phyloP scores from a whole-genome alignment of 1,139 yeast species.

The Geotrichum cucujoidarum region DNA sequence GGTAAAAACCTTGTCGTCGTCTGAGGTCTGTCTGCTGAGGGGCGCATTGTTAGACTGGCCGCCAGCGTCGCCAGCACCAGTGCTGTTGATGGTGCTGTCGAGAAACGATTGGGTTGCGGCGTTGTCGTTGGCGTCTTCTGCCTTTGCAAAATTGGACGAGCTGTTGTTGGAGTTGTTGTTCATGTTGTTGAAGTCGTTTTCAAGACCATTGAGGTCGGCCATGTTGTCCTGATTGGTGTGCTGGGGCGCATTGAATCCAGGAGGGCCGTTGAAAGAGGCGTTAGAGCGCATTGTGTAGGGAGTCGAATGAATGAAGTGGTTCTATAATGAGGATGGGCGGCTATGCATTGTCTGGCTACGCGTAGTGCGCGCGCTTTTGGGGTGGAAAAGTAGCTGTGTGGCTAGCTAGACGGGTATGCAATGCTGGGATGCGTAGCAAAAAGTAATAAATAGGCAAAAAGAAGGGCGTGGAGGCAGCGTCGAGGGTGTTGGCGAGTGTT shows the following conservation, averaged over 20 bases:
- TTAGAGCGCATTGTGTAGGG: not conserved
- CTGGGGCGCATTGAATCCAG: not conserved
- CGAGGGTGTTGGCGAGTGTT: too few species aligned
- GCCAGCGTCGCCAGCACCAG: not conserved
- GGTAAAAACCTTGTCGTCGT: conserved; percentile 80
- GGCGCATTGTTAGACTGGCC: not conserved
- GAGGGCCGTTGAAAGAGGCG: conserved; percentile 12
- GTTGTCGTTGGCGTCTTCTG: not conserved
- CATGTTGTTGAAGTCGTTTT: conserved; percentile 16
- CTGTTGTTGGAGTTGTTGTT: conserved; percentile 14
- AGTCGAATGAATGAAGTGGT: too few species aligned
- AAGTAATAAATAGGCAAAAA: too few species aligned
- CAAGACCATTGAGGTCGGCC: conserved; percentile 2
- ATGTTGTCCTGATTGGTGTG: not conserved
- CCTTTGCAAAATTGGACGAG: not conserved
- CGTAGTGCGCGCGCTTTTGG: too few species aligned
- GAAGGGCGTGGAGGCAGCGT: too few species aligned
- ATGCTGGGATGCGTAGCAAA: too few species aligned
- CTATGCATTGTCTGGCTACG: not conserved
- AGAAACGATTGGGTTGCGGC: not conserved
- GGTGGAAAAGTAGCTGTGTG: too few species aligned
- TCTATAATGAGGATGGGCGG: too few species aligned
- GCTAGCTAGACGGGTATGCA: too few species aligned
- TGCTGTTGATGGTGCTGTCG: not conserved
- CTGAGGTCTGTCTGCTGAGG: not conserved